phyloP scores from a whole-genome alignment of 768 basidiomycete genomes.

The Crassisporium funariophilum region DNA sequence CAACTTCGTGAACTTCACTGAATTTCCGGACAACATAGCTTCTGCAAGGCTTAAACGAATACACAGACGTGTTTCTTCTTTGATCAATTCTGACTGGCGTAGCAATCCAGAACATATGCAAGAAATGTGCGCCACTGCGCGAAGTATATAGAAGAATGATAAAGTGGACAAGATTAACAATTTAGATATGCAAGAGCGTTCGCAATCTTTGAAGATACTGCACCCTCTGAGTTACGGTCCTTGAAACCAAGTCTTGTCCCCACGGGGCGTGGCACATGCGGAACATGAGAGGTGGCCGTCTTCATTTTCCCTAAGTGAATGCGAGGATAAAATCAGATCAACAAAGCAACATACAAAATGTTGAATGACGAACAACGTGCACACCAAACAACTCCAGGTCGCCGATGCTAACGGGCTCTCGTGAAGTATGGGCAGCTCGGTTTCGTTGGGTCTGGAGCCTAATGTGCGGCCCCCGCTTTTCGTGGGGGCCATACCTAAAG shows the following conservation, averaged over 20 bases:
- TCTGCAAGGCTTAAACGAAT: too few species aligned
- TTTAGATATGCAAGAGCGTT: too few species aligned
- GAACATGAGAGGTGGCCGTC: constrained; percentile 59
- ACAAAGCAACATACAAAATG: background rate
- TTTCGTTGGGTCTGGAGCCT: constrained; percentile 6
- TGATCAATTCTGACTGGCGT: too few species aligned
- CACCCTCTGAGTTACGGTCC: too few species aligned
- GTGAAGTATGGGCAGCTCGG: background rate
- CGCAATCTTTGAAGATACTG: too few species aligned
- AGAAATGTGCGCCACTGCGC: too few species aligned
- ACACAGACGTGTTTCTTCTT: too few species aligned
- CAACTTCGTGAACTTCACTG: too few species aligned
- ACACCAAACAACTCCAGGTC: constrained; percentile 58
- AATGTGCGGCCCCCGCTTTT: constrained; percentile 24
- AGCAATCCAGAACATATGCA: too few species aligned
- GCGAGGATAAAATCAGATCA: constrained; percentile 6
- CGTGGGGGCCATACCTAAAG: constrained; percentile 41
- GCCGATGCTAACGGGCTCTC: background rate
- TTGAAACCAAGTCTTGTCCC: constrained; percentile 31
- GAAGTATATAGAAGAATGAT: too few species aligned
- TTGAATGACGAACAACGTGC: constrained; percentile 58
- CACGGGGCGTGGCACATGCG: constrained; percentile 58
- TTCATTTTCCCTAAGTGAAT: constrained; percentile 49
- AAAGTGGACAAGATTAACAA: too few species aligned
- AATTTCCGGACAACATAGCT: too few species aligned